A percentile compares a stretch with the other conserved stretches of the same genome.
Evolutionary conservation across 331 rosid species (phyloP).

Genomic region (Pyrus hybrid): DNA sequence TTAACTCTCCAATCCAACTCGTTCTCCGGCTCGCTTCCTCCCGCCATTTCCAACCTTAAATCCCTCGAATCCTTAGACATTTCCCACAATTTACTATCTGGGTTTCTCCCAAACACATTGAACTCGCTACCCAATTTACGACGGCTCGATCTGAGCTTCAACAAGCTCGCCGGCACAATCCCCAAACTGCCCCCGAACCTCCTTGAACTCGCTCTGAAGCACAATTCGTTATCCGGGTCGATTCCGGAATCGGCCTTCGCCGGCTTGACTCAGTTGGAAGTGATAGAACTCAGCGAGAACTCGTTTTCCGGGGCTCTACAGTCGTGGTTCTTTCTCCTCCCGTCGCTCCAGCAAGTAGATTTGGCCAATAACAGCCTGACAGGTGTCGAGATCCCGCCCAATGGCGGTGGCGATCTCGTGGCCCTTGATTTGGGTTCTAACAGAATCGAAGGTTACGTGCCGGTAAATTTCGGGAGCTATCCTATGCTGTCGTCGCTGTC

Average conservation of each 20-base stretch:
- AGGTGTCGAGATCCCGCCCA: conserved; percentile 48
- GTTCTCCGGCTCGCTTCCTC: conserved; percentile 56
- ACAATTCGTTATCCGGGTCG: conserved; percentile 50
- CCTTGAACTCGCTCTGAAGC: conserved; percentile 63
- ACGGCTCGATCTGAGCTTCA: conserved; percentile 76
- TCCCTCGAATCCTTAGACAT: conserved; percentile 54
- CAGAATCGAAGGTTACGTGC: conserved; percentile 60
- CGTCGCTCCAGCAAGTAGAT: conserved; percentile 69
- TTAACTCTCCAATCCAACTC: conserved; percentile 69
- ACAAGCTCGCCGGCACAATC: conserved; percentile 47
- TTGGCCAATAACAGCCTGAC: conserved; percentile 62
- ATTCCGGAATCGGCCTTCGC: conserved; percentile 37
- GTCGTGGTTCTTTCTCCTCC: conserved; percentile 60
- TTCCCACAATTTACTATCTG: conserved; percentile 49
- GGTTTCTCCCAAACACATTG: conserved; percentile 45
- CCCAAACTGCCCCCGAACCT: conserved; percentile 59
- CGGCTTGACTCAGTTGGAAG: conserved; percentile 45
- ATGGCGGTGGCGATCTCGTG: conserved; percentile 39
- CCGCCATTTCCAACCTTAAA: conserved; percentile 40
- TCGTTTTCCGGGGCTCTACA: conserved; percentile 35
- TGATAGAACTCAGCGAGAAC: conserved; percentile 75
- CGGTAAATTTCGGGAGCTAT: conserved; percentile 47
- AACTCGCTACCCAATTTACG: conserved; percentile 32
- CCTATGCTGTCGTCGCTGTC: conserved; percentile 59
- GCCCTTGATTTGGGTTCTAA: conserved; percentile 77